Conservation (phyloP, 139 green algal species). For the Haematococcus lacustris region DNA sequence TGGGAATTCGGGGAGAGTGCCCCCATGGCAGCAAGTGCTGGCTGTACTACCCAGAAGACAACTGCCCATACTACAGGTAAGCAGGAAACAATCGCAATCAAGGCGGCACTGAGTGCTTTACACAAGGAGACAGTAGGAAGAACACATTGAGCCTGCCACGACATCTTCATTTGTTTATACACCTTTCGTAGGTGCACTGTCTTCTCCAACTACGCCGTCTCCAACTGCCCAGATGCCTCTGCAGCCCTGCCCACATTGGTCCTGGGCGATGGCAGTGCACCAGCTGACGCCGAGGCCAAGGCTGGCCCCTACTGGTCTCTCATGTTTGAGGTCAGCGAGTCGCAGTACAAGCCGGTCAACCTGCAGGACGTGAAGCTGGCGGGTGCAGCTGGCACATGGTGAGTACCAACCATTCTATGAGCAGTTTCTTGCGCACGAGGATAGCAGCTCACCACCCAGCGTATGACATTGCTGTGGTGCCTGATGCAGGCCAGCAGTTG, state of each 20-base stretch:
- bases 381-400: conserved; percentile 40
- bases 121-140: too few relatives aligned
- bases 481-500: conserved; percentile 59
- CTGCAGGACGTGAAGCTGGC: conserved; percentile 48
- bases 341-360: conserved; percentile 67
- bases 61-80: conserved; percentile 87
- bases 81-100: too few relatives aligned
- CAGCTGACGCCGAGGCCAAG: conserved; percentile 6
- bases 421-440: not conserved
- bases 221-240: conserved; percentile 63
- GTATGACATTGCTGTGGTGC: too few relatives aligned
- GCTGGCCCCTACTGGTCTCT: conserved; percentile 83
- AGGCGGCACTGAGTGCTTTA: too few relatives aligned
- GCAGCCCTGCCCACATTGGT: conserved; percentile 68
- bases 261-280: conserved; percentile 45
- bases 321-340: conserved; percentile 89
- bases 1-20: conserved; percentile 56
- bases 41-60: conserved; percentile 86
- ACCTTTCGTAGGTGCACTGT: conserved; percentile 62
- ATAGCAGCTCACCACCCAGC: not conserved
- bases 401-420: conserved; percentile 6
- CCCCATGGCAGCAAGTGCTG: conserved; percentile 87
- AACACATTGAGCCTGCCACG: too few relatives aligned
- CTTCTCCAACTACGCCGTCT: conserved; percentile 83
- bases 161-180: too few relatives aligned